A percentile compares a stretch with the other conserved stretches of the same genome.
Evolutionary conservation across 495 filamentous ascomycete species (phyloP).

Genomic region (Parathielavia hyrcaniae): DNA sequence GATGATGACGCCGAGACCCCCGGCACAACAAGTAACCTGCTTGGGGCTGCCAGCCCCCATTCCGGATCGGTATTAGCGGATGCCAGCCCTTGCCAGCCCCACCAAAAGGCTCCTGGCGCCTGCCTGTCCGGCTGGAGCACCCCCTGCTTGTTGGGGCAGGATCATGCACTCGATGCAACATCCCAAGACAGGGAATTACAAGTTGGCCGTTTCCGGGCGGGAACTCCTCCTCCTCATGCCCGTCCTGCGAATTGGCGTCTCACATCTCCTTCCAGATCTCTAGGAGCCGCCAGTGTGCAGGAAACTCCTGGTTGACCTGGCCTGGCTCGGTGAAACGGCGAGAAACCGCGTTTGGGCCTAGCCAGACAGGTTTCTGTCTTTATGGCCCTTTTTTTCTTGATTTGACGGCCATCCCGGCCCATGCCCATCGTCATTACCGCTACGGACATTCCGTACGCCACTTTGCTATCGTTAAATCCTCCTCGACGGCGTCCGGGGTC

Average conservation of each 20-base stretch:
- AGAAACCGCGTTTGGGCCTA: constrained; percentile 16
- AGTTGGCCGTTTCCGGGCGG: constrained; percentile 12
- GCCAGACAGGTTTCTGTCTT: constrained; percentile 19
- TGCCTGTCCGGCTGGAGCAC: constrained; percentile 3
- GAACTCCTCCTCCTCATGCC: neutral
- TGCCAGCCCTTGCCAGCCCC: neutral
- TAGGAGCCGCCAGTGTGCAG: neutral
- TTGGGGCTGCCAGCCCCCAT: neutral
- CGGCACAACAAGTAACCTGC: too few species aligned
- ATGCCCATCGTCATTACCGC: constrained; percentile 2
- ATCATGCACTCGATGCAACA: constrained; percentile 14
- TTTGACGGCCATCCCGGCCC: neutral
- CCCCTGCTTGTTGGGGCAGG: neutral
- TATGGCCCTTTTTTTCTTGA: constrained; percentile 5
- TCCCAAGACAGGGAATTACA: constrained; percentile 14
- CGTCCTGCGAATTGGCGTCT: constrained; percentile 16
- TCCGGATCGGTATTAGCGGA: constrained; percentile 4
- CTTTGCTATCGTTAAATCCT: neutral
- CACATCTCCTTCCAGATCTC: constrained; percentile 4
- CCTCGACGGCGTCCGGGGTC: constrained; percentile 8
- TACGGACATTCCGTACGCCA: constrained; percentile 1
- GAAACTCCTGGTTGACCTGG: neutral
- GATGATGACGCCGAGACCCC: too few species aligned
- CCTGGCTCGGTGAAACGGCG: constrained; percentile 5
- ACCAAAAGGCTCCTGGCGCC: constrained; percentile 1